Evolutionary conservation across 768 basidiomycete species (phyloP).

Genomic region (Phallus indusiatus): DNA sequence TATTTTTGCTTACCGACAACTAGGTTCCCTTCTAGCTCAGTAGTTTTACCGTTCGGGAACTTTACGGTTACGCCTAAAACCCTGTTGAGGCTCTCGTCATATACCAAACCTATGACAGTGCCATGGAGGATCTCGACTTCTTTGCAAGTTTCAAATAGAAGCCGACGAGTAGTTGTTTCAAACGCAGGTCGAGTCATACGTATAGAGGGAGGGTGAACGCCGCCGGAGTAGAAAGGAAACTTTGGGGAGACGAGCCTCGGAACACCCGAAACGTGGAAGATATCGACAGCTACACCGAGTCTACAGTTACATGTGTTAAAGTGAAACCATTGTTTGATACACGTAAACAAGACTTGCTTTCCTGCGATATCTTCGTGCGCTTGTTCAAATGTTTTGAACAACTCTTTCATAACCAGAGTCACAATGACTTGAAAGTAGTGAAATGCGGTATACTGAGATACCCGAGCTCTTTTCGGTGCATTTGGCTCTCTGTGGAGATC

Average conservation of each 20-base stretch:
- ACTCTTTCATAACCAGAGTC: not conserved
- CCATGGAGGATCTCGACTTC: conserved; percentile 2
- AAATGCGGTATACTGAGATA: not conserved
- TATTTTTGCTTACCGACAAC: not conserved
- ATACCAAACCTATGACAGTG: not conserved
- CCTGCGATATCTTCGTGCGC: not conserved
- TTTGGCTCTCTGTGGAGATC: not conserved
- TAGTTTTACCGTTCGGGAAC: not conserved
- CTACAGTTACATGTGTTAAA: too few relatives aligned
- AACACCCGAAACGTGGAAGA: not conserved
- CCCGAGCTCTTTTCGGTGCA: not conserved
- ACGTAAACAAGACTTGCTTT: not conserved
- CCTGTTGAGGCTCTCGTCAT: not conserved
- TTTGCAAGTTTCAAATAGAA: not conserved
- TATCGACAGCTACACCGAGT: not conserved
- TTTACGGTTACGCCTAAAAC: not conserved
- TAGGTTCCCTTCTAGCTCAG: not conserved
- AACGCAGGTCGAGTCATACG: not conserved
- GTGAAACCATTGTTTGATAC: not conserved
- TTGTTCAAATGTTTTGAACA: not conserved
- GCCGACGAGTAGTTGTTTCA: not conserved
- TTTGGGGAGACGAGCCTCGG: not conserved
- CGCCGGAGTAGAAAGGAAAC: not conserved
- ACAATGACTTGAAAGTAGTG: conserved; percentile 4
- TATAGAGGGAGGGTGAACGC: not conserved